A percentile compares a stretch with the other conserved stretches of the same genome.
These are phyloP conservation scores for Termitomyces sp. DNA, from an alignment of 1,284 basidiomycete genomes.

Conservation along the genomic window DNA sequence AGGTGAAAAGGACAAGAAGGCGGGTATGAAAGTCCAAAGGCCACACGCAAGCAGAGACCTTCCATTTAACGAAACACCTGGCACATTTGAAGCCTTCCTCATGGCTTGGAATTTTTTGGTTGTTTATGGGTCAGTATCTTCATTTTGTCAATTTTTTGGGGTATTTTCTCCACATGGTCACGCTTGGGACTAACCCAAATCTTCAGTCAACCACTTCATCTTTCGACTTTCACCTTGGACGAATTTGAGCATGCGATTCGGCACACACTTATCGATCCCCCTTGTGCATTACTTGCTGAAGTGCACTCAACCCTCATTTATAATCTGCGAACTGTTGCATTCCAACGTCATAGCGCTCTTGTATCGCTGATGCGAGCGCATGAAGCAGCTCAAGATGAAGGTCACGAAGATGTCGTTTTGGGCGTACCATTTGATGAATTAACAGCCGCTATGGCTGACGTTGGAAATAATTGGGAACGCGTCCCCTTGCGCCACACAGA, in stretches of 20 bases:
- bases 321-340: slow-evolving; percentile 75
- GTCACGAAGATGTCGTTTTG: slow-evolving; percentile 34
- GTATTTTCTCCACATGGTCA: neutral
- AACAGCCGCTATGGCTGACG: slow-evolving; percentile 59
- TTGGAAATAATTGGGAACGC: slow-evolving; percentile 79
- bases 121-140: slow-evolving; percentile 73
- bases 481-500: slow-evolving; percentile 63
- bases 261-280: slow-evolving; percentile 66
- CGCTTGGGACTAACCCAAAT: slow-evolving; percentile 9
- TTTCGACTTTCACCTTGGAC: slow-evolving; percentile 92
- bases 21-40: slow-evolving; percentile 61
- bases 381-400: slow-evolving; percentile 31
- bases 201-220: slow-evolving; percentile 68
- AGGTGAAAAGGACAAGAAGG: slow-evolving; percentile 73
- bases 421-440: slow-evolving; percentile 59
- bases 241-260: slow-evolving; percentile 88
- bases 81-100: slow-evolving; percentile 80
- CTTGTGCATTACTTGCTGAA: slow-evolving; percentile 79
- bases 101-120: slow-evolving; percentile 92
- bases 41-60: slow-evolving; percentile 66
- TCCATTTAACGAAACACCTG: slow-evolving; percentile 70
- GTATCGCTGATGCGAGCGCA: slow-evolving; percentile 55
- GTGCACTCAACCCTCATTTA: slow-evolving; percentile 89
- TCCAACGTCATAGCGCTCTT: slow-evolving; percentile 65
- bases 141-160: neutral